Evolutionary conservation across 257 asterid species (phyloP), one percentile per base, ranked within the genome.

Genomic region (Anisodus acutangulus): DNA sequence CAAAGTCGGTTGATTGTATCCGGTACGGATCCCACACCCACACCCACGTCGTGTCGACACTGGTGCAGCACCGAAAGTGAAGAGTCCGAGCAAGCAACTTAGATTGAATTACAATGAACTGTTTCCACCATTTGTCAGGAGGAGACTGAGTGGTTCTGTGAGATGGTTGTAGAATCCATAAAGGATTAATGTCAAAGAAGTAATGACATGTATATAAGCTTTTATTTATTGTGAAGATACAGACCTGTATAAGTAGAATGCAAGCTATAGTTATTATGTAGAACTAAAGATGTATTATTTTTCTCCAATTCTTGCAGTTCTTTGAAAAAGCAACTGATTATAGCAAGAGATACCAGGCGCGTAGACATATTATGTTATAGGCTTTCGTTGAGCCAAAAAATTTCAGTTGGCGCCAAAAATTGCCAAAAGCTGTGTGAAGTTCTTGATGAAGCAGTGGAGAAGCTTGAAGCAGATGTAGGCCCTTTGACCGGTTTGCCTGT

Each of bases 351-450:
- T 62, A 96, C 99, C 5, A 92, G 99, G 84, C 92, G 99, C 67
- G 99, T 96, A 10, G 98, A 96, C 89, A 93, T 92, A 88, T 86
- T 96, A 78, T 89, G 99, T 87, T 96, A 94, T 83, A 91, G 99
- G 89, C 92, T 96, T 64, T 94, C 97, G 82, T 87, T 96, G 12
- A 86, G 95, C 92, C 98, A 90, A 88, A 96, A 92, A 90, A 90
- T 94, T 88, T 97, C 94, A 80, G 82, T 90, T 76, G 93, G 93
- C 69, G 91, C 97, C 64, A 89, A 88, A 85, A 81, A 72, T 84
- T 92, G 92, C 88, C 89, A 87, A 78, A 84, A 86, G 67, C 87
- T 92, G 63, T 88, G 87, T 79, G 91, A 80, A 39, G 85, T 89
- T 79, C 60, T 91, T 4, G 95, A 90, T 67, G 94, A 91, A 88